A percentile compares a stretch with the other conserved stretches of the same genome.
Conservation (phyloP, 2,329 filamentous ascomycete genomes). For the Sclerotinia minor region DNA sequence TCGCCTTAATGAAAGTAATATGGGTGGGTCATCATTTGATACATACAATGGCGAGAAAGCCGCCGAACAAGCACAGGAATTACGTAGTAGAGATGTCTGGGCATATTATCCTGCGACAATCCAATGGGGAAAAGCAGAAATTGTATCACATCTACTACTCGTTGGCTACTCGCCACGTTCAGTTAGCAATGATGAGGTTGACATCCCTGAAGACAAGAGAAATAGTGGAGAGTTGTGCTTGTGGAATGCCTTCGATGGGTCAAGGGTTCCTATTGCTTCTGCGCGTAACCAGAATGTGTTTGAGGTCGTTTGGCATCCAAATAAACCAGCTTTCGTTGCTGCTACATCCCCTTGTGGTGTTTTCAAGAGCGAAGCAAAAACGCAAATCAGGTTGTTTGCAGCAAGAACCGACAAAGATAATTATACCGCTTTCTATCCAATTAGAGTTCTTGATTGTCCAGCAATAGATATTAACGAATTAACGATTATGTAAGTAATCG, state of each 20-base stretch:
- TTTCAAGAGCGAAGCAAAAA: slow-evolving; percentile 50
- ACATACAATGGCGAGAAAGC: slow-evolving; percentile 38
- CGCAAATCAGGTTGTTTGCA: slow-evolving; percentile 59
- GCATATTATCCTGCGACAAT: slow-evolving; percentile 64
- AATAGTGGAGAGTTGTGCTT: slow-evolving; percentile 61
- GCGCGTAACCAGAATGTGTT: slow-evolving; percentile 61
- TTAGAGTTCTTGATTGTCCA: slow-evolving; percentile 58
- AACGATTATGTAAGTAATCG: slow-evolving; percentile 50
- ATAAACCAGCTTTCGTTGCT: slow-evolving; percentile 53
- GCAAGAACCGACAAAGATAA: slow-evolving; percentile 37
- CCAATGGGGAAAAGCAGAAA: slow-evolving; percentile 55
- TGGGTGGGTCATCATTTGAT: slow-evolving; percentile 39
- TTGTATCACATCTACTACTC: slow-evolving; percentile 53
- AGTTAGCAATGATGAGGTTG: slow-evolving; percentile 52
- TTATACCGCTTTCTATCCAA: slow-evolving; percentile 46
- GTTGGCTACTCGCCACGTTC: slow-evolving; percentile 64
- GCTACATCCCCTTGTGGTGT: slow-evolving; percentile 55
- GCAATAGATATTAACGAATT: slow-evolving; percentile 65
- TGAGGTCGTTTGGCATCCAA: slow-evolving; percentile 64
- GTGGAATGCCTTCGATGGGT: slow-evolving; percentile 52
- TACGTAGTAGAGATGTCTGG: slow-evolving; percentile 49
- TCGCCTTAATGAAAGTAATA: slow-evolving; percentile 44
- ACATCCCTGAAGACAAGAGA: slow-evolving; percentile 58
- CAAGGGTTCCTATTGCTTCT: slow-evolving; percentile 50
- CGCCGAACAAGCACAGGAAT: slow-evolving; percentile 32